Conservation (phyloP, 257 asterid genomes). For the Solanum tacnaense region DNA sequence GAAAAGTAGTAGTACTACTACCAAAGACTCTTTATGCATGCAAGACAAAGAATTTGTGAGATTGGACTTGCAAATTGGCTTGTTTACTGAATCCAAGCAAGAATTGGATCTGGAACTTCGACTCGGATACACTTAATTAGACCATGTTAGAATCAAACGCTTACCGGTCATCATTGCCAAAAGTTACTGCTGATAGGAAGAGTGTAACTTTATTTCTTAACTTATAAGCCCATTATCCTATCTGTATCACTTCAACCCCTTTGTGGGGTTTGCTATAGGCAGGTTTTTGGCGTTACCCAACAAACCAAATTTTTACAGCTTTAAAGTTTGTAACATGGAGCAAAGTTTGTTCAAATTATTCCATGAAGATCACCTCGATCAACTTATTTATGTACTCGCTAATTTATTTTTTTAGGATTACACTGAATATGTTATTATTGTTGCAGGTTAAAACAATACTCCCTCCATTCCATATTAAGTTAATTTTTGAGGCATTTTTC, state of each 20-base stretch:
- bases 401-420: background rate
- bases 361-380: background rate
- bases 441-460: background rate
- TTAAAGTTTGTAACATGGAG: background rate
- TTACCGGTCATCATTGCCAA: background rate
- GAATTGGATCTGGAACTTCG: constrained; percentile 88
- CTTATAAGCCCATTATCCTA: background rate
- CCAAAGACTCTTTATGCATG: background rate
- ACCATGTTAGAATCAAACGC: background rate
- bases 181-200: background rate
- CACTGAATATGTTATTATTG: too few species aligned
- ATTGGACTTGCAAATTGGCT: constrained; percentile 72
- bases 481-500: too few species aligned
- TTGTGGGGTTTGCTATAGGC: background rate
- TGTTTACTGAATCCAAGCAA: constrained; percentile 16
- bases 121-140: constrained; percentile 43
- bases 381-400: background rate
- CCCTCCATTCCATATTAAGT: too few species aligned
- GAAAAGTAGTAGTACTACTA: background rate
- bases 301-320: background rate
- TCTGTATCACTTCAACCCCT: background rate
- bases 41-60: constrained; percentile 8
- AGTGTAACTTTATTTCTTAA: background rate
- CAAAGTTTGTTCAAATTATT: background rate
- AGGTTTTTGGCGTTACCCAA: background rate